Percentiles rank a stretch among this genome's conserved stretches.
These are phyloP conservation scores for Heritiera fomes DNA, from an alignment of 345 rosid species.

Conservation along the genomic window DNA sequence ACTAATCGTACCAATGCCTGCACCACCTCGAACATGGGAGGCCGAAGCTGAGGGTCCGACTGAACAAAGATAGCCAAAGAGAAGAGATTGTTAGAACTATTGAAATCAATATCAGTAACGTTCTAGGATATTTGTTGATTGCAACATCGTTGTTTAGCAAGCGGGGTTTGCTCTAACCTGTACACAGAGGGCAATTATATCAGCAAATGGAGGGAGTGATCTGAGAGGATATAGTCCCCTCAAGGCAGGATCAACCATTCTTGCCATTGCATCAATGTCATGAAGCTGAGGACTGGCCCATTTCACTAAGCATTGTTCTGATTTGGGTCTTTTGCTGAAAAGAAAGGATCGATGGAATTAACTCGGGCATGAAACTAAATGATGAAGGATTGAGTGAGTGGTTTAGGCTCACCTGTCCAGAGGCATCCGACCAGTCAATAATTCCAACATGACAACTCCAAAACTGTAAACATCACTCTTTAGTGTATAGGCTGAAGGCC, in stretches of 20 bases:
- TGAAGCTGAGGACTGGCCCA: conserved; percentile 86
- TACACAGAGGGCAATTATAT: conserved; percentile 74
- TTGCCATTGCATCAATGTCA: conserved; percentile 60
- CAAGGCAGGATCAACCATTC: conserved; percentile 87
- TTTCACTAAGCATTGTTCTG: conserved; percentile 74
- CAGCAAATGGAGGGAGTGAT: conserved; percentile 77
- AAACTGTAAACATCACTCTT: conserved; percentile 93
- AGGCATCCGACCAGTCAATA: conserved; percentile 85
- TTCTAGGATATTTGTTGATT: conserved; percentile 15
- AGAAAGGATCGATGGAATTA: neutral
- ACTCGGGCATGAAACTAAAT: neutral
- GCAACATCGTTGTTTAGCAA: neutral
- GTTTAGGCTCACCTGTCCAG: conserved; percentile 52
- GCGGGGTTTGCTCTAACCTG: conserved; percentile 45
- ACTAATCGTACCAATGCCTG: conserved; percentile 72
- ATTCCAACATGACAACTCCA: conserved; percentile 95
- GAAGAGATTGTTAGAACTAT: neutral
- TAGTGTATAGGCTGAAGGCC: conserved; percentile 65
- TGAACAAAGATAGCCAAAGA: conserved; percentile 10
- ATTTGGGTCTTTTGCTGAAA: conserved; percentile 57
- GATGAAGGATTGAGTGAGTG: neutral
- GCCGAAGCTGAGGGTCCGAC: conserved; percentile 80
- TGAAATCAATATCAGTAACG: neutral
- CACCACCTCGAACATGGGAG: conserved; percentile 89
- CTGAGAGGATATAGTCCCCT: conserved; percentile 87